phyloP scores from a whole-genome alignment of 345 rosid species.

The Stellera chamaejasme region DNA sequence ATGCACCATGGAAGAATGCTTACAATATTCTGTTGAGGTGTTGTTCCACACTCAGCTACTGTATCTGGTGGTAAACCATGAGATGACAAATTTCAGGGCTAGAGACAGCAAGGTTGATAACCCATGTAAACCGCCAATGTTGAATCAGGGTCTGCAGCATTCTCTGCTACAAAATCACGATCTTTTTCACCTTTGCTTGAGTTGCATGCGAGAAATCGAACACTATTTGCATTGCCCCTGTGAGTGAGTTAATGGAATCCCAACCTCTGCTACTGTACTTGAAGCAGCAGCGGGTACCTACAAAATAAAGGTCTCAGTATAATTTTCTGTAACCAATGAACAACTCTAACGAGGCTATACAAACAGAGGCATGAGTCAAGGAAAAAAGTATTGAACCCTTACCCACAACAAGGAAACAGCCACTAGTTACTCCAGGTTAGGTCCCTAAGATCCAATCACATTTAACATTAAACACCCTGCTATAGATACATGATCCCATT shows the following conservation, averaged over 20 bases:
- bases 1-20: constrained; percentile 11
- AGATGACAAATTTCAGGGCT: constrained; percentile 60
- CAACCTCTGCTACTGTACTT: constrained; percentile 90
- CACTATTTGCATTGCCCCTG: constrained; percentile 79
- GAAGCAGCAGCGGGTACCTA: constrained; percentile 95
- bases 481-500: too few relatives aligned
- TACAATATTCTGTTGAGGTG: constrained; percentile 71
- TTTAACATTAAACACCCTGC: too few relatives aligned
- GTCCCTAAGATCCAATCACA: too few relatives aligned
- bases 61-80: constrained; percentile 76
- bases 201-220: constrained; percentile 85
- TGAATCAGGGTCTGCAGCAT: constrained; percentile 85
- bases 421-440: too few relatives aligned
- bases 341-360: too few relatives aligned
- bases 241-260: constrained; percentile 81
- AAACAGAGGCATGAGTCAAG: too few relatives aligned
- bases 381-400: too few relatives aligned
- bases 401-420: too few relatives aligned
- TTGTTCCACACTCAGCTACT: constrained; percentile 86
- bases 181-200: constrained; percentile 87
- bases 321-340: too few relatives aligned
- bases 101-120: constrained; percentile 86
- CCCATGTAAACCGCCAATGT: constrained; percentile 96
- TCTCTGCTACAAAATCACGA: constrained; percentile 77
- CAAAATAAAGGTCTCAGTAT: not conserved